Base-by-base conservation (phyloP, 2,329 filamentous ascomycete species). In the Phialocephala subalpina region DNA sequence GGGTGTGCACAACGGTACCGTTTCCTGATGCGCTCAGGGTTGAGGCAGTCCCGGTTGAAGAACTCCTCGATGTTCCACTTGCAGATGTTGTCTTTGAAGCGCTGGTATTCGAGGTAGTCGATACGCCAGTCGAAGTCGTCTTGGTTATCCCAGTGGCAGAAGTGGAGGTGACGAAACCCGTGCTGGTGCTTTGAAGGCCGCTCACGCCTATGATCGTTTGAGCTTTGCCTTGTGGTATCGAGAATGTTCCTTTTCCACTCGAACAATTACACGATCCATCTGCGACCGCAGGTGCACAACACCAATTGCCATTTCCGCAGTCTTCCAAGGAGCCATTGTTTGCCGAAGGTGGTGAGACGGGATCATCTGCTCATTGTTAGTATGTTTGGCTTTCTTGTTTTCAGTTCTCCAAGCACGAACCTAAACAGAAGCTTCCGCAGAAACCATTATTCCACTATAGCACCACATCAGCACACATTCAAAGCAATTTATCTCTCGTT, bases 341-440 rank as follows among this genome's bases (percentile, higher is more conserved):
- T 7, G 47, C 25, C 16, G 58, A 60, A 9, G 42, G 8, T 20
- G 49, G 27, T 53, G 49, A 29, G 3, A 33, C 7, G 1, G 49
- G 49, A 53, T 53, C 49, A 29, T 53, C 49, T 53, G 27, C 49
- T 53, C 25, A 3, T 27, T 33, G 49, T 53, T 14, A 33, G 49
- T 18, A 53, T 14, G 12, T 3, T 9, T 22, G 9, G 27, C 14
- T 18, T 53, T 16, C 49, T 33, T 12, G 18, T 29, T 52, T 8
- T 62, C 47, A n/a, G 16, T 62, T 33, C 18, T 38, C 16, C 16
- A n/a, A 33, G 42, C 33, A 55, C 47, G 22, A 40, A 62, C 59
- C 35, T 27, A 62, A 55, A 18, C 59, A 62, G 35, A 62, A 62
- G 18, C 47, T 33, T 14, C 59, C 59, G 33, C 59, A 62, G 29